Conservation (phyloP, 108 stramenopile species). For the Conticribra guillardii region DNA sequence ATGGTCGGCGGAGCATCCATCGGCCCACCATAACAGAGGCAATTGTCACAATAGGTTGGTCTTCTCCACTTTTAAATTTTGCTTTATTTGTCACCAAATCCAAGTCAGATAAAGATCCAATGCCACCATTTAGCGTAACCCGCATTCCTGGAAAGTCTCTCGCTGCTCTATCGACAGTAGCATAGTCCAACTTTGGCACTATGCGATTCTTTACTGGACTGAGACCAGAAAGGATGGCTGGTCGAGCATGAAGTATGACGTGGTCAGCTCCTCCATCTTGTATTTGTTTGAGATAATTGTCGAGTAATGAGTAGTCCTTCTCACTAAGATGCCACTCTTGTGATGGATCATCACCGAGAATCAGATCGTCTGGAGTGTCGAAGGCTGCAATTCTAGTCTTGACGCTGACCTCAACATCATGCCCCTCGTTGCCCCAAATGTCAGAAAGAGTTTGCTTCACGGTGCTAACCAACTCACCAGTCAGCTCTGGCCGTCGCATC, state of each 20-base stretch:
- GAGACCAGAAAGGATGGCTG: slow-evolving; percentile 49
- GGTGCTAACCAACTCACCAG: slow-evolving; percentile 32
- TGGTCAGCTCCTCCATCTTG: slow-evolving; percentile 45
- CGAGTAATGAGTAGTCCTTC: slow-evolving; percentile 33
- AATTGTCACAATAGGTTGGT: too few relatives aligned
- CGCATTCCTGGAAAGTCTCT: slow-evolving; percentile 44
- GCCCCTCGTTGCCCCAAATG: too few relatives aligned
- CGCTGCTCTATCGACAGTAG: slow-evolving; percentile 43
- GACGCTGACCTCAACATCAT: slow-evolving; percentile 38
- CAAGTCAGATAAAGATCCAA: slow-evolving; percentile 36
- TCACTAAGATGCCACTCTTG: too few relatives aligned
- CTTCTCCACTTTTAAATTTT: too few relatives aligned
- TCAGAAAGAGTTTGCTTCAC: slow-evolving; percentile 7
- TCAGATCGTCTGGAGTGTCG: slow-evolving; percentile 39
- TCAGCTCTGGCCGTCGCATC: slow-evolving; percentile 50
- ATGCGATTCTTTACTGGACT: slow-evolving; percentile 58
- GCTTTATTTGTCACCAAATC: slow-evolving; percentile 5
- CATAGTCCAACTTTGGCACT: slow-evolving; percentile 54
- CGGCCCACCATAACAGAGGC: slow-evolving; percentile 52
- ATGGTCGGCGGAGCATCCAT: slow-evolving; percentile 52
- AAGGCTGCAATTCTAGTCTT: slow-evolving; percentile 56
- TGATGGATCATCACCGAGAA: too few relatives aligned
- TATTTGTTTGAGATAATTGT: slow-evolving; percentile 33
- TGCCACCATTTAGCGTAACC: slow-evolving; percentile 65
- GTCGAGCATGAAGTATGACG: slow-evolving; percentile 58